phyloP scores from a whole-genome alignment of 169 alveolate species.

The Plasmodium vinckei region DNA sequence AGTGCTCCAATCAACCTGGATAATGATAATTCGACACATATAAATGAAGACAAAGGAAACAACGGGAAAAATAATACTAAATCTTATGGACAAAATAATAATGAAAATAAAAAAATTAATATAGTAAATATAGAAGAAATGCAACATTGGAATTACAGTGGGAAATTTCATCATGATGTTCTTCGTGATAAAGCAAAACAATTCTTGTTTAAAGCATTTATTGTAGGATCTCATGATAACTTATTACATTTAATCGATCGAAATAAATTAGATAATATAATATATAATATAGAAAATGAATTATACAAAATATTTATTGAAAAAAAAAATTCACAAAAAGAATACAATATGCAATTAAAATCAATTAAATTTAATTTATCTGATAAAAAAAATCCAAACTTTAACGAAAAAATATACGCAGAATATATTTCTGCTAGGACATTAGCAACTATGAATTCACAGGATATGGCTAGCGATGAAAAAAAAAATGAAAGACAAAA shows the following conservation, averaged over 20 bases:
- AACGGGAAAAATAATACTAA: constrained; percentile 54
- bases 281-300: constrained; percentile 84
- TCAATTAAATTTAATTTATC: constrained; percentile 91
- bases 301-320: constrained; percentile 78
- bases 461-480: constrained; percentile 94
- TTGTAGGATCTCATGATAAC: constrained; percentile 74
- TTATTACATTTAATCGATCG: constrained; percentile 76
- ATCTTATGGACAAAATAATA: constrained; percentile 30
- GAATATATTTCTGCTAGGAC: constrained; percentile 88
- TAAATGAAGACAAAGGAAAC: neutral
- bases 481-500: constrained; percentile 90
- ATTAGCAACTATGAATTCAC: constrained; percentile 92
- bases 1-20: constrained; percentile 72
- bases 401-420: constrained; percentile 88
- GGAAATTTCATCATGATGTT: constrained; percentile 56
- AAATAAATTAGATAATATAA: constrained; percentile 79
- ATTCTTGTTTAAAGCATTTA: constrained; percentile 68
- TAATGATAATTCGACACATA: constrained; percentile 54
- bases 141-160: constrained; percentile 57
- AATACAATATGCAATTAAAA: constrained; percentile 88
- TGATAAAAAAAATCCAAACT: constrained; percentile 91
- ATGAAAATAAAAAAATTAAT: constrained; percentile 3
- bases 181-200: constrained; percentile 80
- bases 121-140: constrained; percentile 16
- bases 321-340: constrained; percentile 81